A percentile compares a stretch with the other conserved stretches of the same genome.
Evolutionary conservation across 805 yeast species (phyloP).

Genomic region (Saturnispora sanitii): DNA sequence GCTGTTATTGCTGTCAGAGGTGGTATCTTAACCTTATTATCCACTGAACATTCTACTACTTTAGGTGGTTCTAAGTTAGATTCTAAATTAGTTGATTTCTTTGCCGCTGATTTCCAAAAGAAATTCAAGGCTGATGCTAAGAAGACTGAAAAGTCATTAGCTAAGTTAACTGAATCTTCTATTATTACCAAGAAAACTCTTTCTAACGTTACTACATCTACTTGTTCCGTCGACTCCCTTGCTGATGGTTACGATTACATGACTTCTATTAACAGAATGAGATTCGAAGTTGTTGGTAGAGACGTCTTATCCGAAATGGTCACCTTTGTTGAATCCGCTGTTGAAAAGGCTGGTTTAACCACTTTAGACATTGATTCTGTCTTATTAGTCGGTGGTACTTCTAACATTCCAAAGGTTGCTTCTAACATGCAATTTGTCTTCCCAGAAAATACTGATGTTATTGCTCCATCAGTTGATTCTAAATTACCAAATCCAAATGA

Average conservation of each 20-base stretch:
- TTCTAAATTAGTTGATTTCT: constrained; percentile 64
- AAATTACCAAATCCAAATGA: constrained; percentile 85
- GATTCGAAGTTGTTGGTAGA: constrained; percentile 83
- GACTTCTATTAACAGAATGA: constrained; percentile 84
- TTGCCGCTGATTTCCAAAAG: constrained; percentile 91
- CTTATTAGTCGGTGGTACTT: constrained; percentile 83
- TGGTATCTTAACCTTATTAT: constrained; percentile 81
- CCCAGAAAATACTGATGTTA: constrained; percentile 68
- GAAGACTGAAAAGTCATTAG: constrained; percentile 70
- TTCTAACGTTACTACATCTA: constrained; percentile 78
- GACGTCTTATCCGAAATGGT: constrained; percentile 67
- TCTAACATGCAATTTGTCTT: constrained; percentile 60
- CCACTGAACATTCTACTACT: constrained; percentile 71
- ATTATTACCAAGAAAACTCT: constrained; percentile 82
- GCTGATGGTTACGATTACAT: constrained; percentile 93
- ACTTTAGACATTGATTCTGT: constrained; percentile 84
- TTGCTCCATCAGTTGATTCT: constrained; percentile 67
- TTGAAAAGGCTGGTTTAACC: constrained; percentile 77
- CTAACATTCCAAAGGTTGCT: constrained; percentile 88
- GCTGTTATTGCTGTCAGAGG: constrained; percentile 91
- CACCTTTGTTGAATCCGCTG: constrained; percentile 61
- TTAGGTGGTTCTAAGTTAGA: constrained; percentile 89
- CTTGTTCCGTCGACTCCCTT: constrained; percentile 88
- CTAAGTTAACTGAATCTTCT: constrained; percentile 79
- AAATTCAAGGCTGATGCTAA: constrained; percentile 75